Base-by-base conservation (phyloP, 257 asterid genomes). In the Nicotiana otophora region DNA sequence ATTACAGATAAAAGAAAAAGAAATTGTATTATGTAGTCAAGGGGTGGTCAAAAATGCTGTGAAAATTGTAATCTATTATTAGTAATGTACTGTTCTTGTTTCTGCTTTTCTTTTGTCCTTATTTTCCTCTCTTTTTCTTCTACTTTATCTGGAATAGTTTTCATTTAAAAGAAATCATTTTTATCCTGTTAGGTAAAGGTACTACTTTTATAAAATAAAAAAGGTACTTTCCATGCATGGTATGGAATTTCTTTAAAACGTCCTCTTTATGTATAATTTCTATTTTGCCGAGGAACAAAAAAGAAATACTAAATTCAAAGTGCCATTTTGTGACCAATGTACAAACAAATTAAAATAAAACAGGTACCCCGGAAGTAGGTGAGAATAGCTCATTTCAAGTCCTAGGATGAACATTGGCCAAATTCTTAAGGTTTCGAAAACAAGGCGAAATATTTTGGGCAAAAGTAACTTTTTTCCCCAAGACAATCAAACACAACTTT, bases 41-140 rank as follows among this genome's bases (percentile, higher is more conserved):
- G 4, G 33, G 83, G 83, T 85, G 74, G 87, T 87, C 80, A 94
- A 92, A 91, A 92, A 90, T 87, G 85, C 93, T 88, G 89, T 91
- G 97, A 94, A 94, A 94, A 92, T 92, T 88, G 92, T 82, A 88
- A 93, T 86, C 92, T 81, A 82, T 81, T 88, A 61, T 62, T 67
- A 33, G 82, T 83, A 79, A 82, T 78, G 60, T 64, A 23, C 2
- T 74, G 74, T 66, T 15, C n/a, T 70, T n/a, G 5, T 72, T 4
- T 57, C 10, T 57, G 63, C 8, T 57, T 19, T 17, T 42, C 48
- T 54, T 15, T 14, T 54, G n/a, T 54, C 60, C 60, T 54, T 54
- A 15, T 54, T 4, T 54, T 42, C 48, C 48, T 42, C 11, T 8
- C 2, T 54, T 54, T 1, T 12, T 53, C 5, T 14, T 54, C 60